These are phyloP conservation scores for Colletotrichum neosansevieriae DNA, from an alignment of 2,329 filamentous ascomycete genomes.

Conservation along the genomic window DNA sequence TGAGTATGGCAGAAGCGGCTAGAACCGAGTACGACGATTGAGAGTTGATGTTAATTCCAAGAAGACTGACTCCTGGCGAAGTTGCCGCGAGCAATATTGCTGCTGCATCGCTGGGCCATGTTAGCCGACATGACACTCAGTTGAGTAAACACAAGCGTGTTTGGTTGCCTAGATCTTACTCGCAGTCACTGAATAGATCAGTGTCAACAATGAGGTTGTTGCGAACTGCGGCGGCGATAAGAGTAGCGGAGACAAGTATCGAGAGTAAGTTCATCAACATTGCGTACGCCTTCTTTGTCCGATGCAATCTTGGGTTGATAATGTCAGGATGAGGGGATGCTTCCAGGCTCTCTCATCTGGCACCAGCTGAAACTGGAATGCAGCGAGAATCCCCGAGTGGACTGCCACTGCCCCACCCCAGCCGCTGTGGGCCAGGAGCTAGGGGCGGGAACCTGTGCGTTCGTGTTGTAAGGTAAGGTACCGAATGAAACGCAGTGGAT, in stretches of 20 bases:
- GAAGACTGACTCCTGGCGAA: slow-evolving; percentile 50
- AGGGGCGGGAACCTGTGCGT: slow-evolving; percentile 5
- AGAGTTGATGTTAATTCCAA: slow-evolving; percentile 57
- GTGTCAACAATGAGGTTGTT: slow-evolving; percentile 60
- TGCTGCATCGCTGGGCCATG: slow-evolving; percentile 51
- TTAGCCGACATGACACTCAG: neutral
- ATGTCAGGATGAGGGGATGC: neutral
- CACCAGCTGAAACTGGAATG: neutral
- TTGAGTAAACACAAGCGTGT: too few species aligned
- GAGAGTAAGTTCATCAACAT: neutral
- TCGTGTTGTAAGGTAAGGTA: too few species aligned
- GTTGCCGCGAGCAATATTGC: slow-evolving; percentile 57
- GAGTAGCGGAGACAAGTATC: neutral
- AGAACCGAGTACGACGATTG: slow-evolving; percentile 56
- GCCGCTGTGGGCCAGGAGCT: too few species aligned
- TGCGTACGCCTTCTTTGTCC: neutral
- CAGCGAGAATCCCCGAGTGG: too few species aligned
- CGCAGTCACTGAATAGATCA: slow-evolving; percentile 60
- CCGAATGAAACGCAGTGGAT: too few species aligned
- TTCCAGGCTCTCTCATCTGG: neutral
- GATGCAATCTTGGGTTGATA: neutral
- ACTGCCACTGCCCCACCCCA: too few species aligned
- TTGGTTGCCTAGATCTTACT: slow-evolving; percentile 46
- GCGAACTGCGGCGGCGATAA: neutral
- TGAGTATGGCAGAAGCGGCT: slow-evolving; percentile 54